These are phyloP conservation scores for Quercus engelmannii DNA, from an alignment of 306 rosid species.

Conservation along the genomic window DNA sequence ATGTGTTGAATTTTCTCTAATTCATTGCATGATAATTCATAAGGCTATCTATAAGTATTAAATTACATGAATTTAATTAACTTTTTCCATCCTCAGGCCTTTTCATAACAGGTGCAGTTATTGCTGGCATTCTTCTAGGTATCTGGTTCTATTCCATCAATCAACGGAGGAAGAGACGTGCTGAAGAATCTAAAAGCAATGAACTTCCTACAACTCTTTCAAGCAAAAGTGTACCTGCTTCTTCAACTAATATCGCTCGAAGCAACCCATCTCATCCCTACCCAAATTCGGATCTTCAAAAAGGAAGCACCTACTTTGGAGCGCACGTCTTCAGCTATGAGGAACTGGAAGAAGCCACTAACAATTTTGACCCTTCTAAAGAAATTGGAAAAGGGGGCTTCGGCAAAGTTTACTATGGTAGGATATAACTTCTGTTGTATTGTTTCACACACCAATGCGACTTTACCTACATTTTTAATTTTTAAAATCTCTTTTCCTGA, in stretches of 20 bases:
- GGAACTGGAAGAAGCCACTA: conserved; percentile 77
- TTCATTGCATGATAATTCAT: too few species aligned
- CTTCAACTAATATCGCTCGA: conserved; percentile 41
- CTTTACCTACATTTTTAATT: background rate
- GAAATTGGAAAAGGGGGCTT: conserved; percentile 95
- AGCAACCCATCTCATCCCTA: conserved; percentile 55
- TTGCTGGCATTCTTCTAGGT: conserved; percentile 34
- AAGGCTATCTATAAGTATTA: too few species aligned
- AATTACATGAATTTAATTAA: too few species aligned
- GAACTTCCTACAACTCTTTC: conserved; percentile 42
- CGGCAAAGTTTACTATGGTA: conserved; percentile 94
- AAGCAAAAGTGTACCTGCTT: conserved; percentile 31
- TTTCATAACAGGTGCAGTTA: conserved; percentile 39
- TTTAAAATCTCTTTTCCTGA: background rate
- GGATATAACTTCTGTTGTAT: background rate
- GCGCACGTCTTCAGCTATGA: conserved; percentile 61
- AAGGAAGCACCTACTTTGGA: conserved; percentile 61
- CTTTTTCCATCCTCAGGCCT: conserved; percentile 42
- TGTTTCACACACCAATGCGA: background rate
- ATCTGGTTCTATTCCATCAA: conserved; percentile 17
- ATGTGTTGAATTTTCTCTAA: too few species aligned
- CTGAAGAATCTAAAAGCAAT: conserved; percentile 31
- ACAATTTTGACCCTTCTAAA: conserved; percentile 58
- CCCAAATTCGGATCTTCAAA: conserved; percentile 39
- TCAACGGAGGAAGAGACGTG: conserved; percentile 41